These are phyloP conservation scores for Talaromyces sp. DNA, from an alignment of 2,329 filamentous ascomycete species.

Conservation along the genomic window DNA sequence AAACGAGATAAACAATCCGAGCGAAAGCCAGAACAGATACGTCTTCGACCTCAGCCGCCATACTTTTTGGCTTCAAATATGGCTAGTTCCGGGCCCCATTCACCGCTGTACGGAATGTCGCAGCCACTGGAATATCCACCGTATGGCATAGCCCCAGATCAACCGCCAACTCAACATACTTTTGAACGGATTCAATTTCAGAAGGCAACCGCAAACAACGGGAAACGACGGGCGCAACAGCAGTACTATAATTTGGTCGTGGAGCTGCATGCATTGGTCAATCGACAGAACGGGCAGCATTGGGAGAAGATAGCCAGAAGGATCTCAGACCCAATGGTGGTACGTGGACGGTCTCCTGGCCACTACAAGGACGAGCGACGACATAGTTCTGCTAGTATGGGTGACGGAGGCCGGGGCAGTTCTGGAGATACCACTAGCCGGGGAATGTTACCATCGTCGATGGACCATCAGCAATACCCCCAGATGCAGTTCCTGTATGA, in stretches of 20 bases:
- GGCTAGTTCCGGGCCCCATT: conserved; percentile 2
- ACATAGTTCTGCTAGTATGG: conserved; percentile 66
- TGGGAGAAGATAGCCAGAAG: conserved; percentile 69
- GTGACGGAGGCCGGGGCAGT: conserved; percentile 56
- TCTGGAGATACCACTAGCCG: conserved; percentile 33
- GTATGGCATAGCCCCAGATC: conserved; percentile 32
- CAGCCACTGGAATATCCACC: conserved; percentile 33
- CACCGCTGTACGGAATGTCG: conserved; percentile 3
- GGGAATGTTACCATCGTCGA: conserved; percentile 29
- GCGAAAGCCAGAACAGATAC: conserved; percentile 65
- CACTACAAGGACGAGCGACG: conserved; percentile 72
- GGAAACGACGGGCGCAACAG: conserved; percentile 82
- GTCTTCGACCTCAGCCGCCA: conserved; percentile 64
- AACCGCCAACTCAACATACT: conserved; percentile 50
- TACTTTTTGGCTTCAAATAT: conserved; percentile 40
- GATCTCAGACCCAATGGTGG: conserved; percentile 77
- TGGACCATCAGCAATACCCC: conserved; percentile 23
- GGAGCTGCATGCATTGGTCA: conserved; percentile 67
- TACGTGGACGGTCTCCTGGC: conserved; percentile 77
- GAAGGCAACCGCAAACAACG: conserved; percentile 89
- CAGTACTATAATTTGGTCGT: conserved; percentile 91
- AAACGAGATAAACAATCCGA: conserved; percentile 87
- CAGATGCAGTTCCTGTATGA: conserved; percentile 36
- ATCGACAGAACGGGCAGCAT: conserved; percentile 45
- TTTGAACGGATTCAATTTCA: conserved; percentile 96